Percentiles rank a stretch among this genome's conserved stretches.
Conservation (phyloP, 768 basidiomycete species). For the Suillus americanus region DNA sequence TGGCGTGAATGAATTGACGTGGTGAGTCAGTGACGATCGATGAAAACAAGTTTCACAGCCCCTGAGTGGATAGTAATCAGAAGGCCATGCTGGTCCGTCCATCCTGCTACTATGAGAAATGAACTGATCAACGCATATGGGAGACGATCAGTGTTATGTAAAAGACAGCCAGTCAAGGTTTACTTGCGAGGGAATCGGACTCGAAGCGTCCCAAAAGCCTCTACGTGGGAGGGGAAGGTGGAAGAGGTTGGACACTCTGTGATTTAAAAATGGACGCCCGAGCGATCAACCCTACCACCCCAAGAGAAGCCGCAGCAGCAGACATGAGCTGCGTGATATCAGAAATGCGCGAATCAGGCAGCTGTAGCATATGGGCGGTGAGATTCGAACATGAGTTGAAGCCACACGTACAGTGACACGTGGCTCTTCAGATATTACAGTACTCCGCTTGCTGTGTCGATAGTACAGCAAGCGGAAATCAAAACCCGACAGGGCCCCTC, state of each 20-base stretch:
- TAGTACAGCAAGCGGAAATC: neutral
- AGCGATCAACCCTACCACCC: neutral
- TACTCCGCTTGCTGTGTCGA: neutral
- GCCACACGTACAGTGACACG: neutral
- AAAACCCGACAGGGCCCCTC: neutral
- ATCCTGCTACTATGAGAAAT: too few species aligned
- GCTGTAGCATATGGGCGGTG: neutral
- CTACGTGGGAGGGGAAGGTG: neutral
- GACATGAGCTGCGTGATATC: neutral
- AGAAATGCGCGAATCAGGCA: too few species aligned
- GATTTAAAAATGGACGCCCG: neutral
- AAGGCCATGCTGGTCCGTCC: too few species aligned
- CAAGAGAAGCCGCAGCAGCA: neutral
- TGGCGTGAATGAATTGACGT: constrained; percentile 11
- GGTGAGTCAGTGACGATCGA: constrained; percentile 13
- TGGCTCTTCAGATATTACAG: neutral
- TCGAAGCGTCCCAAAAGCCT: neutral
- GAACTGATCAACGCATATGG: too few species aligned
- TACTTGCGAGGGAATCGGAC: neutral
- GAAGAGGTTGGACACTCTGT: neutral
- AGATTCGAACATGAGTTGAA: neutral
- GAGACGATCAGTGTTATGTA: neutral
- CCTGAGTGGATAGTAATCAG: too few species aligned
- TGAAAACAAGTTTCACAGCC: too few species aligned
- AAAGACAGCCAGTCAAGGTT: neutral